phyloP scores from a whole-genome alignment of 2,329 filamentous ascomycete species.

The Ambrosiella cleistominuta region DNA sequence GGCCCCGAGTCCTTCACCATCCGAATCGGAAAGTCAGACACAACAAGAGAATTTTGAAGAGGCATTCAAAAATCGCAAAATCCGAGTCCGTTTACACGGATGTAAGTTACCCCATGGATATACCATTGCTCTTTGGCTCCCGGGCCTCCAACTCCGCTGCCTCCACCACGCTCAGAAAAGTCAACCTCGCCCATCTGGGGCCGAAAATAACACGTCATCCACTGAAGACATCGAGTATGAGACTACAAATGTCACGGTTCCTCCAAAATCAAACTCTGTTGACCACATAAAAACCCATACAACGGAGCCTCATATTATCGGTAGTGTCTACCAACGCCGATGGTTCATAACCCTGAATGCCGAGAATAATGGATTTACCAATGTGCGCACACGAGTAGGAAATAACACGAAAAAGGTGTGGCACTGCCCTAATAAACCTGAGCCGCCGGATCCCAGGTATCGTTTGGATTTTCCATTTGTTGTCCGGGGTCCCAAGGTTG shows the following conservation, averaged over 20 bases:
- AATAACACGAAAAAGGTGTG: neutral
- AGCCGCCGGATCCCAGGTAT: constrained; percentile 17
- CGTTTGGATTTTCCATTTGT: constrained; percentile 43
- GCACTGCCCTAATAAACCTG: neutral
- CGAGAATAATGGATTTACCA: constrained; percentile 35
- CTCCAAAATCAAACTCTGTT: neutral
- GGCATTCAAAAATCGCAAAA: constrained; percentile 38
- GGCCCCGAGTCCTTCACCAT: constrained; percentile 14
- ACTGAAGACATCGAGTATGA: neutral
- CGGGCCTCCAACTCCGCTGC: constrained; percentile 17
- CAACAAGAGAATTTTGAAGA: constrained; percentile 30
- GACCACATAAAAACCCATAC: constrained; percentile 39
- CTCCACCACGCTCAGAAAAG: constrained; percentile 23
- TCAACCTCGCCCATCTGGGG: neutral
- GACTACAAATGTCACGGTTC: neutral
- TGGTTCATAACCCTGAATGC: constrained; percentile 52
- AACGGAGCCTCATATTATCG: constrained; percentile 45
- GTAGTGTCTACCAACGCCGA: constrained; percentile 46
- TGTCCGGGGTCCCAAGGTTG: constrained; percentile 32
- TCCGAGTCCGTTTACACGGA: constrained; percentile 37
- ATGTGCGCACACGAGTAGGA: neutral
- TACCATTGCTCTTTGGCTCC: constrained; percentile 34
- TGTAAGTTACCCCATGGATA: constrained; percentile 34
- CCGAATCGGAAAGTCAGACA: constrained; percentile 17
- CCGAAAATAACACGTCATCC: neutral